Conservation (phyloP, 2,329 filamentous ascomycete genomes). For the Talaromyces pinophilus region DNA sequence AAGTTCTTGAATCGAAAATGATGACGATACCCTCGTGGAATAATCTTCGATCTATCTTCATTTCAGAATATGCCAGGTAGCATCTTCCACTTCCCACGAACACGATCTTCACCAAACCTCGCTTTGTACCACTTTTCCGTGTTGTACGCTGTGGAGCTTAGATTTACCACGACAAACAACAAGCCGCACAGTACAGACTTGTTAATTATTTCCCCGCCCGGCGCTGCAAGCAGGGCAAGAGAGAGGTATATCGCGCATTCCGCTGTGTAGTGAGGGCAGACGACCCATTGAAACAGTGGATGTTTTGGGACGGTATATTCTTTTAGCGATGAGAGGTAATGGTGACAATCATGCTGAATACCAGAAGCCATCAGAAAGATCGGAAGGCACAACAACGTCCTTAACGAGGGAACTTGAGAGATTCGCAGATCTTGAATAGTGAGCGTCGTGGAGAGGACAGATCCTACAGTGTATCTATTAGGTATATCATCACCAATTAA, state of each 20-base stretch:
- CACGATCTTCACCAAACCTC: conserved; percentile 69
- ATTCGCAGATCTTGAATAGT: conserved; percentile 41
- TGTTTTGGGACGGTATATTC: conserved; percentile 81
- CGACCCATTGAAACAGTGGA: conserved; percentile 68
- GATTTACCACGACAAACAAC: conserved; percentile 73
- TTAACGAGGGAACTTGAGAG: conserved; percentile 47
- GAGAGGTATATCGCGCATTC: conserved; percentile 82
- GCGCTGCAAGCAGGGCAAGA: conserved; percentile 73
- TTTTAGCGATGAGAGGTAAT: conserved; percentile 67
- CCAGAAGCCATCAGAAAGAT: conserved; percentile 70
- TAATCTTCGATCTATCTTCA: neutral
- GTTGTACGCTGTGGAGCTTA: conserved; percentile 76
- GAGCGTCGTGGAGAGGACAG: conserved; percentile 38
- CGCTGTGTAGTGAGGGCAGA: conserved; percentile 90
- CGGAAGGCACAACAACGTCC: conserved; percentile 58
- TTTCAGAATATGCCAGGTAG: conserved; percentile 57
- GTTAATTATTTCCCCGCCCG: conserved; percentile 66
- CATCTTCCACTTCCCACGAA: conserved; percentile 71
- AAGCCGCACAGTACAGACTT: conserved; percentile 69
- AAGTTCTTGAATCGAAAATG: conserved; percentile 48
- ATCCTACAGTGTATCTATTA: conserved; percentile 27
- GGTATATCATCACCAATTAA: neutral
- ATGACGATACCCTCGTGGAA: conserved; percentile 24
- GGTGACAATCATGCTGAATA: conserved; percentile 74
- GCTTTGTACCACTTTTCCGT: conserved; percentile 77